These are phyloP conservation scores for Xerocomellus intermedius DNA, from an alignment of 768 basidiomycete species.

Conservation along the genomic window DNA sequence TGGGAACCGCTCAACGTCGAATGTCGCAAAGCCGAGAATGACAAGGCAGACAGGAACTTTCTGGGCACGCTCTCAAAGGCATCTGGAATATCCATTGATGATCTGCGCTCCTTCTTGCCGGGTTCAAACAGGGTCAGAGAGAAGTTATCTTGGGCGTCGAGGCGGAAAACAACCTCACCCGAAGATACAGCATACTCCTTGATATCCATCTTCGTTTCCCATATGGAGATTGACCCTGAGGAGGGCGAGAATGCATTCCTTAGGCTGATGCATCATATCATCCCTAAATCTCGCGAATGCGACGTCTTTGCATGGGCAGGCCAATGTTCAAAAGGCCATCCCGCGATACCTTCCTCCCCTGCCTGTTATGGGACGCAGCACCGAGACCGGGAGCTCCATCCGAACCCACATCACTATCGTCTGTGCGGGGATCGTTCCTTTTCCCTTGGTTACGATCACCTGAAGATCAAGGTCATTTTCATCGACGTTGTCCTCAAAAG, in stretches of 20 bases:
- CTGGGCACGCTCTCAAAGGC: not conserved
- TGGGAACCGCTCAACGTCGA: conserved; percentile 2
- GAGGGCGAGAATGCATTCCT: conserved; percentile 1
- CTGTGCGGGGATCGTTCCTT: conserved; percentile 1
- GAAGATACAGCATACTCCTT: conserved; percentile 1
- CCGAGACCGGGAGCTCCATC: not conserved
- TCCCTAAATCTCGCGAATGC: not conserved
- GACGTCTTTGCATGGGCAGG: conserved; percentile 9
- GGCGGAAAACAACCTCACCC: not conserved
- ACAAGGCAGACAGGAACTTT: conserved; percentile 2
- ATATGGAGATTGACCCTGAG: not conserved
- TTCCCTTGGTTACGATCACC: conserved; percentile 2
- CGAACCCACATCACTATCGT: not conserved
- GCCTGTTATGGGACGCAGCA: not conserved
- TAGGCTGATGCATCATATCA: conserved; percentile 5
- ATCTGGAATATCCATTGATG: conserved; percentile 1
- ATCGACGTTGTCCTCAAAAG: not conserved
- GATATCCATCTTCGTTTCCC: conserved; percentile 6
- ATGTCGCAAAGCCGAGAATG: conserved; percentile 2
- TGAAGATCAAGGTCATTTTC: conserved; percentile 2
- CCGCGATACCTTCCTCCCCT: conserved; percentile 7
- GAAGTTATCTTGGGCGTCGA: conserved; percentile 3
- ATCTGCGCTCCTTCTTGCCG: not conserved
- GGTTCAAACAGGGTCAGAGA: conserved; percentile 8
- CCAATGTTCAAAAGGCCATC: not conserved